These are phyloP conservation scores for Hagleromyces aurorensis DNA, from an alignment of 805 yeast species.

Conservation along the genomic window DNA sequence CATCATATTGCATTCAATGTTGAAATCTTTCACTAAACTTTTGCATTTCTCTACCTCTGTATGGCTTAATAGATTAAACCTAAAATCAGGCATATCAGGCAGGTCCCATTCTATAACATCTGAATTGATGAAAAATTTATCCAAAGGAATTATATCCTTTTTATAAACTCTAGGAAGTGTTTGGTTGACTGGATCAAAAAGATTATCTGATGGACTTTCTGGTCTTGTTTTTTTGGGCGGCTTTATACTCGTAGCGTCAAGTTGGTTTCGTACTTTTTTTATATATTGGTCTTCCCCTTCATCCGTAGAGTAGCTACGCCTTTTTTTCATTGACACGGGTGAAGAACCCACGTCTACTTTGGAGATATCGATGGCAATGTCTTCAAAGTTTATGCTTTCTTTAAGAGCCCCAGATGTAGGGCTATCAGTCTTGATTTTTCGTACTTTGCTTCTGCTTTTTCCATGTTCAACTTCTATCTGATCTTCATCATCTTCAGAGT, in stretches of 20 bases:
- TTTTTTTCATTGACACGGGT: constrained; percentile 14
- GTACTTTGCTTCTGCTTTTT: constrained; percentile 4
- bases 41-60: constrained; percentile 16
- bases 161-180: constrained; percentile 24
- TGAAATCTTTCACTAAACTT: constrained; percentile 14
- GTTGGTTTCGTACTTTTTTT: not conserved
- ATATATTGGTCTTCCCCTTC: not conserved
- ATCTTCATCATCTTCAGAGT: not conserved
- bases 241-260: no score
- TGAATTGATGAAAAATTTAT: constrained; percentile 12
- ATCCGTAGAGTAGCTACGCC: constrained; percentile 5
- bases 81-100: constrained; percentile 19
- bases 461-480: not conserved
- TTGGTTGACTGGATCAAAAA: constrained; percentile 25
- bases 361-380: constrained; percentile 20
- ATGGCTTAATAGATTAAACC: constrained; percentile 11
- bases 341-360: constrained; percentile 20
- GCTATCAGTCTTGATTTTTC: constrained; percentile 7
- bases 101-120: constrained; percentile 7
- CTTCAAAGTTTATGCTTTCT: constrained; percentile 12
- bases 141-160: constrained; percentile 11
- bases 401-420: constrained; percentile 13
- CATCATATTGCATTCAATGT: constrained; percentile 11
- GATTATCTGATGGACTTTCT: constrained; percentile 9
- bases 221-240: constrained; percentile 3